phyloP scores from a whole-genome alignment of 805 yeast genomes.

The Wickerhamiella sorbophila region DNA sequence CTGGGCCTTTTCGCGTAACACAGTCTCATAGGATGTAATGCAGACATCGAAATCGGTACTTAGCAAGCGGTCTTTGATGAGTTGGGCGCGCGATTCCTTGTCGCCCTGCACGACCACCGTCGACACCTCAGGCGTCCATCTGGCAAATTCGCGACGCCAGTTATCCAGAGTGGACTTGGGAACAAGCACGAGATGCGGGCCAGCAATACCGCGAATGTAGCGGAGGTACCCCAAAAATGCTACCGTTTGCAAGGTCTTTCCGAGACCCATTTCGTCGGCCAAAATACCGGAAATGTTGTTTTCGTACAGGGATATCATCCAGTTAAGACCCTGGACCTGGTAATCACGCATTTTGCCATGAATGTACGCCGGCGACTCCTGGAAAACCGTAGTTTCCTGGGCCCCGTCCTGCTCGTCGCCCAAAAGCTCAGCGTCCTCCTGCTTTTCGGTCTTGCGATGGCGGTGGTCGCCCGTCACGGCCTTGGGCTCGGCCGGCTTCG shows the following conservation, averaged over 20 bases:
- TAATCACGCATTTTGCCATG: constrained; percentile 73
- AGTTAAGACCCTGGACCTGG: constrained; percentile 88
- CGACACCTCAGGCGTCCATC: constrained; percentile 92
- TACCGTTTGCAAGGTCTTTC: constrained; percentile 89
- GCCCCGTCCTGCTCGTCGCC: constrained; percentile 59
- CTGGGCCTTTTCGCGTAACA: constrained; percentile 70
- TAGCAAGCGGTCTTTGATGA: constrained; percentile 46
- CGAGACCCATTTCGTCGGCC: constrained; percentile 98
- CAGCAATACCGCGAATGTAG: constrained; percentile 61
- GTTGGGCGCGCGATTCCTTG: constrained; percentile 57
- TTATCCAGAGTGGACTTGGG: constrained; percentile 94
- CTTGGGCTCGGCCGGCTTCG: constrained; percentile 10
- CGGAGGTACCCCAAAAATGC: constrained; percentile 81
- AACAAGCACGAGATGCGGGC: constrained; percentile 83
- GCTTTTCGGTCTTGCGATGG: constrained; percentile 81
- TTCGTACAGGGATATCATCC: constrained; percentile 82
- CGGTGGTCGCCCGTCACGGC: constrained; percentile 29
- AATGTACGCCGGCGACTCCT: constrained; percentile 72
- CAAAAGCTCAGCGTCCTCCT: constrained; percentile 86
- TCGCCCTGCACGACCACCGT: constrained; percentile 78
- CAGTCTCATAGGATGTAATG: constrained; percentile 86
- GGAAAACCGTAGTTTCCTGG: constrained; percentile 48
- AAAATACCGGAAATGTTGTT: constrained; percentile 81
- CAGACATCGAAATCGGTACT: constrained; percentile 77
- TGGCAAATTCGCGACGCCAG: constrained; percentile 88